phyloP scores from a whole-genome alignment of 345 rosid species.

The Dipteronia dyeriana region DNA sequence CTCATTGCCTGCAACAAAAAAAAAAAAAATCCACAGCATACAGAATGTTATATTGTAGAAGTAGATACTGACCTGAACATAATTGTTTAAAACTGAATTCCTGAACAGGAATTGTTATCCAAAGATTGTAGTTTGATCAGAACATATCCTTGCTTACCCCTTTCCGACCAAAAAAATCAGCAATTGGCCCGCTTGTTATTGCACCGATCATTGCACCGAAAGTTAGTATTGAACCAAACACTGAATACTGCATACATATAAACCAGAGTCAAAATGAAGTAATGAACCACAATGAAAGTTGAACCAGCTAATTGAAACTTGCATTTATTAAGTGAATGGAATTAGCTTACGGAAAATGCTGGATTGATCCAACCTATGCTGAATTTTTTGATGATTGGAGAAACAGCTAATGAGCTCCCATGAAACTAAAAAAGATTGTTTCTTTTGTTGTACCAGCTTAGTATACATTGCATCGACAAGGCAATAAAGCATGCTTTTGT shows the following conservation, averaged over 20 bases:
- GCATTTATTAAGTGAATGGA: neutral
- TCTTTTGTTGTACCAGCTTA: too few species aligned
- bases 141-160: constrained; percentile 51
- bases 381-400: neutral
- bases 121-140: neutral
- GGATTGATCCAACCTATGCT: too few species aligned
- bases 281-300: neutral
- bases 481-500: neutral
- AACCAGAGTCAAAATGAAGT: constrained; percentile 14
- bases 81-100: neutral
- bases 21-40: constrained; percentile 18
- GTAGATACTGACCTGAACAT: constrained; percentile 1
- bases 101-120: neutral
- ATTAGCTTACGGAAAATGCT: too few species aligned
- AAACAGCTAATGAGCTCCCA: neutral
- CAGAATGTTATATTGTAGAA: neutral
- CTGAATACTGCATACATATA: constrained; percentile 55
- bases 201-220: constrained; percentile 98
- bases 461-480: neutral
- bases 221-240: constrained; percentile 84
- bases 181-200: constrained; percentile 78
- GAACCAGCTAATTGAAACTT: constrained; percentile 4
- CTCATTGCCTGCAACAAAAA: constrained; percentile 76
- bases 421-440: too few species aligned
- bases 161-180: constrained; percentile 82